Evolutionary conservation across 257 asterid species (phyloP).

Genomic region (Parsonsia alboflavescens): DNA sequence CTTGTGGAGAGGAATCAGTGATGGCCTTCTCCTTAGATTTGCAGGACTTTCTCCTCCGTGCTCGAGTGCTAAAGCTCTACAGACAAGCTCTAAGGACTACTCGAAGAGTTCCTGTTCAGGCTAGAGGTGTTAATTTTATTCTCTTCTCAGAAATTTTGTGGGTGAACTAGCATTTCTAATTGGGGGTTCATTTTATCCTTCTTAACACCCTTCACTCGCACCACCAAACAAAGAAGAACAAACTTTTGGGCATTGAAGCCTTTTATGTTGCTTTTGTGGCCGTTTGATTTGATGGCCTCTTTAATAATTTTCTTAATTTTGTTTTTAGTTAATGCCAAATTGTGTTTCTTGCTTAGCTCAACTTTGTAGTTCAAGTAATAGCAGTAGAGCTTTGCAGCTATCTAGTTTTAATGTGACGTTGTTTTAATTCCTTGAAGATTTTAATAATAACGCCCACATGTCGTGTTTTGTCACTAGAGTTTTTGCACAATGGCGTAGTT

Average conservation of each 20-base stretch:
- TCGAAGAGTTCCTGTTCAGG: constrained; percentile 58
- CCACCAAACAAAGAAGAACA: neutral
- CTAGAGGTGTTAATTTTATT: constrained; percentile 44
- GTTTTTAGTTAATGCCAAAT: neutral
- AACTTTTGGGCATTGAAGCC: neutral
- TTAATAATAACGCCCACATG: neutral
- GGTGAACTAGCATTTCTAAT: neutral
- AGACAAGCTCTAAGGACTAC: constrained; percentile 76
- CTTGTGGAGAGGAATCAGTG: constrained; percentile 16
- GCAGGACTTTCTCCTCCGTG: constrained; percentile 82
- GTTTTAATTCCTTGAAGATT: neutral
- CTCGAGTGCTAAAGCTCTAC: constrained; percentile 77
- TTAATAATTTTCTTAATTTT: neutral
- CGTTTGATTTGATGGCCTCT: neutral
- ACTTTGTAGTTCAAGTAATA: neutral
- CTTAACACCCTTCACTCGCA: neutral
- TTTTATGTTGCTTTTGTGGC: neutral
- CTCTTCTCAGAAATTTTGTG: neutral
- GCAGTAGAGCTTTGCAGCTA: neutral
- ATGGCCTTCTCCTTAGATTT: constrained; percentile 60
- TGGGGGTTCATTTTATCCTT: neutral
- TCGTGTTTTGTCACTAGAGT: neutral
- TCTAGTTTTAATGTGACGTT: neutral
- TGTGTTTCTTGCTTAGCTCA: neutral
- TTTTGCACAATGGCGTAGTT: neutral